Evolutionary conservation across 1,284 basidiomycete species (phyloP).

Genomic region (Apiotrichum sp.): DNA sequence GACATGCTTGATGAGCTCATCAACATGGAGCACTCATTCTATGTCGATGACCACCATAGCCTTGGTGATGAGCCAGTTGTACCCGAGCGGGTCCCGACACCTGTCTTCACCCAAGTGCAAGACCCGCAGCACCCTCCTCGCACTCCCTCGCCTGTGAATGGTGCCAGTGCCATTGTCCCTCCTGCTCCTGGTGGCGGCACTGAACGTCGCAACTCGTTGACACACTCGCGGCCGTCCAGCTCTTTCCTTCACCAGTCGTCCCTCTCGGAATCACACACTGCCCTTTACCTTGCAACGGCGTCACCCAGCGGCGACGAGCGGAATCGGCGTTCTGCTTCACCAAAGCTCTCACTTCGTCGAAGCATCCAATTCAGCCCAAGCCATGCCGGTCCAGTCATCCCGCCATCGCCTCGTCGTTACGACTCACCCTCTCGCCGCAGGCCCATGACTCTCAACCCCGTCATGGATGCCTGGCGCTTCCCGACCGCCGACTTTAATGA

Average conservation of each 20-base stretch:
- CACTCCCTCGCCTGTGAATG: conserved; percentile 30
- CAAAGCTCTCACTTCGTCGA: conserved; percentile 27
- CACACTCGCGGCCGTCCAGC: conserved; percentile 21
- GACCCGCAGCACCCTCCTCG: conserved; percentile 32
- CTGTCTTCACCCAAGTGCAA: conserved; percentile 27
- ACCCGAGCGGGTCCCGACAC: conserved; percentile 4
- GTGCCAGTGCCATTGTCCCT: conserved; percentile 12
- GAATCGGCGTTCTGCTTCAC: conserved; percentile 30
- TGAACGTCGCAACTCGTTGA: conserved; percentile 10
- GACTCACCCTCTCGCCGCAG: conserved; percentile 24
- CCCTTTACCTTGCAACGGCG: conserved; percentile 41
- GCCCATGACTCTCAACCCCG: conserved; percentile 26
- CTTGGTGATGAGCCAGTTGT: conserved; percentile 1
- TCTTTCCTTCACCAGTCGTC: conserved; percentile 37
- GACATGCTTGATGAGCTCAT: conserved; percentile 49
- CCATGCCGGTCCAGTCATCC: conserved; percentile 29
- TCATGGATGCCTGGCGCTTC: conserved; percentile 40
- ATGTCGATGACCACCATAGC: conserved; percentile 27
- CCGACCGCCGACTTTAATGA: conserved; percentile 13
- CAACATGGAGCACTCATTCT: conserved; percentile 45
- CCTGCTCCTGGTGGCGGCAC: conserved; percentile 9
- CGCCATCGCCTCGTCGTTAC: conserved; percentile 9
- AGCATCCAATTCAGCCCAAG: conserved; percentile 36
- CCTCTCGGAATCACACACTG: conserved; percentile 43
- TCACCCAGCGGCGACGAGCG: conserved; percentile 26